phyloP scores from a whole-genome alignment of 192 early-diverging fungal genomes.

The Backusella circina region DNA sequence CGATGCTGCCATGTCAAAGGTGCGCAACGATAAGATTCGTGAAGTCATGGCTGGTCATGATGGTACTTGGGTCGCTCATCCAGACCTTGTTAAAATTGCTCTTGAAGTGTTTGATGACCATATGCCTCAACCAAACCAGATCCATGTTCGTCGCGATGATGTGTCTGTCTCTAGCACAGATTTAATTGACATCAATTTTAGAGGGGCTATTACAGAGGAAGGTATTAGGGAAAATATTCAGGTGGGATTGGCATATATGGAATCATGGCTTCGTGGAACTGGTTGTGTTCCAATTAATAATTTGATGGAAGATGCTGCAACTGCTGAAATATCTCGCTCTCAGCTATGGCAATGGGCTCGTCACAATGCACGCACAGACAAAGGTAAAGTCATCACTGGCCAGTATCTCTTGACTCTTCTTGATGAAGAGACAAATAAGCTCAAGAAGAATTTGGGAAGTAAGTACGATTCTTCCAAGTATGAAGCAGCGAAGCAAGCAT shows the following conservation, averaged over 20 bases:
- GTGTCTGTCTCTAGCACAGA: constrained; percentile 77
- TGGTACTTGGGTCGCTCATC: constrained; percentile 95
- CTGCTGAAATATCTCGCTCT: constrained; percentile 93
- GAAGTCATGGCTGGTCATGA: constrained; percentile 94
- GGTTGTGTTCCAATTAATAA: constrained; percentile 98
- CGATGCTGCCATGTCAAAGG: constrained; percentile 88
- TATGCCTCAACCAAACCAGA: constrained; percentile 95
- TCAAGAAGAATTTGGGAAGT: constrained; percentile 62
- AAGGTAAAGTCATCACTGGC: constrained; percentile 77
- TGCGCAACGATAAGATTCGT: constrained; percentile 90
- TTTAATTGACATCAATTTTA: constrained; percentile 71
- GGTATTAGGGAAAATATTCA: constrained; percentile 90
- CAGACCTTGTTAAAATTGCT: constrained; percentile 88
- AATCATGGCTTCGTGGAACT: constrained; percentile 88
- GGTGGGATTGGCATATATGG: constrained; percentile 92
- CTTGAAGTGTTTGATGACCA: constrained; percentile 86
- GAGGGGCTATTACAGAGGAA: constrained; percentile 77
- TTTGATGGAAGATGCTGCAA: constrained; percentile 98
- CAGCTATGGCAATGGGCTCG: constrained; percentile 98
- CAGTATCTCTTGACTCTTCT: constrained; percentile 71
- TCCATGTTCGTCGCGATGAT: constrained; percentile 87
- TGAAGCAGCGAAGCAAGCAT: constrained; percentile 58
- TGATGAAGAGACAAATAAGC: constrained; percentile 75
- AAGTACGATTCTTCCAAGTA: constrained; percentile 67
- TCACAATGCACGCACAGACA: constrained; percentile 74